Percentiles rank a stretch among this genome's conserved stretches.
phyloP scores from a whole-genome alignment of 345 rosid genomes.

The Eucalyptus rudis region DNA sequence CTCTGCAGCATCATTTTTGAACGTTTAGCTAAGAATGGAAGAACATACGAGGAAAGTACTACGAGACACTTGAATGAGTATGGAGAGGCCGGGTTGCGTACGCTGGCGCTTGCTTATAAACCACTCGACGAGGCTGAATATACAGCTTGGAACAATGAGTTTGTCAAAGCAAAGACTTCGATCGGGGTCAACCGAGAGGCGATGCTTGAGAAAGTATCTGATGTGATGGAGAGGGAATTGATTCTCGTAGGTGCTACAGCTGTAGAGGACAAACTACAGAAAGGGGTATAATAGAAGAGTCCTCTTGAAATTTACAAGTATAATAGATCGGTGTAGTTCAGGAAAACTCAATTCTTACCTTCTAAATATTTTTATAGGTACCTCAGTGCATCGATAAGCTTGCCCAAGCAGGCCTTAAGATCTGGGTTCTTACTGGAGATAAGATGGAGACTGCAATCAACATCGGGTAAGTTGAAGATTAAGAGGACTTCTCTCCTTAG shows the following conservation, averaged over 20 bases:
- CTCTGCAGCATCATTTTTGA: constrained; percentile 76
- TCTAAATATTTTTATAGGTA: constrained; percentile 29
- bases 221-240: constrained; percentile 79
- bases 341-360: background rate
- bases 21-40: constrained; percentile 75
- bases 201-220: constrained; percentile 62
- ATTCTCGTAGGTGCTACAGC: constrained; percentile 96
- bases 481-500: background rate
- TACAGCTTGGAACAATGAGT: constrained; percentile 67
- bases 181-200: constrained; percentile 74
- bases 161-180: constrained; percentile 72
- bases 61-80: constrained; percentile 77
- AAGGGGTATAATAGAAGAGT: constrained; percentile 49
- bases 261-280: constrained; percentile 95
- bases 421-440: constrained; percentile 99
- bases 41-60: constrained; percentile 46
- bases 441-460: constrained; percentile 99
- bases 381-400: constrained; percentile 98
- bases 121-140: constrained; percentile 69
- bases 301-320: background rate
- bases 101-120: constrained; percentile 70
- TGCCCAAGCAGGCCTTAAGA: constrained; percentile 94
- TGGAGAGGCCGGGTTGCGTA: constrained; percentile 93
- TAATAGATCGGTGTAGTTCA: background rate
- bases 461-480: constrained; percentile 55